Percentiles rank a stretch among this genome's conserved stretches.
These are phyloP conservation scores for Paramecium bursaria DNA, from an alignment of 73 alveolate genomes.

Conservation along the genomic window DNA sequence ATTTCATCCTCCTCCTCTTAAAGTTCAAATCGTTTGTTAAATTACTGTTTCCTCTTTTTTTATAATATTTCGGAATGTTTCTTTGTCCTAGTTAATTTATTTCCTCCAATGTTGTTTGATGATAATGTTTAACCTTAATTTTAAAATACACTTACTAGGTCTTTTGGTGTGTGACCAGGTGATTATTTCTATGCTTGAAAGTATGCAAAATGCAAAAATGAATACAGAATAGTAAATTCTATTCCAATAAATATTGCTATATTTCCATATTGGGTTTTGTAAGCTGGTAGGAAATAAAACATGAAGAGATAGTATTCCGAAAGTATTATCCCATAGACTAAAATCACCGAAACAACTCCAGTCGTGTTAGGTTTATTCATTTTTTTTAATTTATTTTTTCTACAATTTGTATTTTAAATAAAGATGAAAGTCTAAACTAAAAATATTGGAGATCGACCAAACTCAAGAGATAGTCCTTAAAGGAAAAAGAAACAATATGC, in stretches of 20 bases:
- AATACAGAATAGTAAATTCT: constrained; percentile 26
- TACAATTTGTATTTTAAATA: too few species aligned
- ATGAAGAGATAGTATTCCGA: constrained; percentile 31
- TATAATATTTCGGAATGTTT: constrained; percentile 20
- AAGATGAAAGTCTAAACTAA: constrained; percentile 22
- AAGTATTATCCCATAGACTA: constrained; percentile 27
- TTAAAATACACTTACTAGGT: not conserved
- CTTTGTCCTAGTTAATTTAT: constrained; percentile 46
- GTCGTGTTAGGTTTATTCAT: not conserved
- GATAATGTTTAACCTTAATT: constrained; percentile 25
- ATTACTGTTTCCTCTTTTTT: not conserved
- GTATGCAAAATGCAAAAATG: constrained; percentile 31
- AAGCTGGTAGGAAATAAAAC: constrained; percentile 38
- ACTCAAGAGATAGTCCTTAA: constrained; percentile 19
- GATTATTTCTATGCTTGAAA: constrained; percentile 14
- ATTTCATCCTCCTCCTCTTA: constrained; percentile 58
- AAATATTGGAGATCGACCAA: not conserved
- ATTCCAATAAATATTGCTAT: constrained; percentile 14
- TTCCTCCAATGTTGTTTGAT: constrained; percentile 1
- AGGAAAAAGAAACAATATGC: not conserved
- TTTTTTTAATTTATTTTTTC: too few species aligned
- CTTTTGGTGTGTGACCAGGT: constrained; percentile 24
- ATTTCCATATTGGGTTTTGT: not conserved
- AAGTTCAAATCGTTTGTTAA: constrained; percentile 11
- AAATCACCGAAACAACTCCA: constrained; percentile 22